These are phyloP conservation scores for Aureobasidium sp. DNA, from an alignment of 2,329 filamentous ascomycete genomes.

Conservation along the genomic window DNA sequence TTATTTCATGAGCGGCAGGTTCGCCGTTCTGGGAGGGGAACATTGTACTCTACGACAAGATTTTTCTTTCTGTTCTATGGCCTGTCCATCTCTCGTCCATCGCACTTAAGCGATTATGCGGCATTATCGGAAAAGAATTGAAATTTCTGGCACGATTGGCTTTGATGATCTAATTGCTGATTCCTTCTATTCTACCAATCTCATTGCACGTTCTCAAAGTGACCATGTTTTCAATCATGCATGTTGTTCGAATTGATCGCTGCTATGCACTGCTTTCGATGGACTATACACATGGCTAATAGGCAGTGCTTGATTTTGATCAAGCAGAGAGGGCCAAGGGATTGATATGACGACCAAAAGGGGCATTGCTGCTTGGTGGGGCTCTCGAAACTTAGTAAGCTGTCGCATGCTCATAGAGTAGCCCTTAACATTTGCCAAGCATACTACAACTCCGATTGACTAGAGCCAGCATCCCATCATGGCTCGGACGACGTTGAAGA, in stretches of 20 bases:
- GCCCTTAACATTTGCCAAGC: neutral
- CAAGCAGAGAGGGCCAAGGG: neutral
- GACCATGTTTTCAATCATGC: neutral
- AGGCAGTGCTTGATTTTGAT: neutral
- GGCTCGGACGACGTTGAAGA: constrained; percentile 11
- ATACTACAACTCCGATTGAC: neutral
- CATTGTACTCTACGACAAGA: constrained; percentile 14
- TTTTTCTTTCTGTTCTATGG: constrained; percentile 15
- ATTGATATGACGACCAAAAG: neutral
- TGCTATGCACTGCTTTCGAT: neutral
- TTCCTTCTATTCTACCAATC: neutral
- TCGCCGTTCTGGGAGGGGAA: constrained; percentile 7
- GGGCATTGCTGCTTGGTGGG: neutral
- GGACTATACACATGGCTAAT: no score
- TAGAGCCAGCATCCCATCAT: neutral
- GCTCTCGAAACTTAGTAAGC: neutral
- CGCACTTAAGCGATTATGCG: constrained; percentile 10
- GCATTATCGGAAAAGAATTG: constrained; percentile 13
- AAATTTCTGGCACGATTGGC: constrained; percentile 10
- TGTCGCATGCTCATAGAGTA: neutral
- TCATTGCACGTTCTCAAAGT: neutral
- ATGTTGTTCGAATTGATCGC: no score
- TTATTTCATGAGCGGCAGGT: constrained; percentile 13
- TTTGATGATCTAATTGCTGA: neutral
- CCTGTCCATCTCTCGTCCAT: constrained; percentile 11